Base-by-base conservation (phyloP, 352 stramenopile genomes). In the Globisporangium radiosum region DNA sequence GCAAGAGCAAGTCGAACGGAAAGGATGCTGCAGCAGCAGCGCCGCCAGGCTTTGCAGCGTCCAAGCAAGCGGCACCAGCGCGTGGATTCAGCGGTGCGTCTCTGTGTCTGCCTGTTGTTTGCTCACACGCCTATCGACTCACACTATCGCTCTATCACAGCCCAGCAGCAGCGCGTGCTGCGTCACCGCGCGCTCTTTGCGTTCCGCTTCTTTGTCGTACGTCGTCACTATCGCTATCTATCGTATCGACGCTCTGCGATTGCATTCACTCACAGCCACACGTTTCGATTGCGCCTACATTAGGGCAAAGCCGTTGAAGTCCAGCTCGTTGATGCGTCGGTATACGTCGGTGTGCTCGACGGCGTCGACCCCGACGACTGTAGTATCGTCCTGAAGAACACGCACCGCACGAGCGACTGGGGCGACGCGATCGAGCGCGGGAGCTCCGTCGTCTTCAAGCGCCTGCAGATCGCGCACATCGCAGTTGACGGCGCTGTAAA, bases 281-380 rank as follows among this genome's bases (percentile, higher is more conserved):
- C n/a, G 43, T 14, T 15, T 47, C 42, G 42, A 33, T 6, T 19
- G 10, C 47, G 33, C n/a, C 56, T 13, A 38, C 47, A 25, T 10
- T 37, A 75, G 63, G 84, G 85, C 39, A 89, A 87, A 63, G 71
- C 72, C 4, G 85, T 92, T 17, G 76, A 92, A 40, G 72, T 94
- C 36, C 71, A 84, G 56, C 70, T 91, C 19, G 70, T 73, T 37
- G 80, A 77, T 33, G 56, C 69, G 11, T 87, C 77, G 42, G 70
- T 81, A n/a, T 94, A 87, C 65, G 60, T 74, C 17, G 85, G 85
- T 17, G 63, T 91, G 6, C 68, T 94, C 63, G 80, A 94, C 69
- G 91, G 81, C 65, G 73, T 94, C 52, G 82, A 94, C 63, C 85
- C 82, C 6, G 82, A 94, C 72, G 80, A 91, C 54, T 94, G 90